Evolutionary conservation across 169 alveolate genomes (phyloP).

Genomic region (Perkinsus marinus): DNA sequence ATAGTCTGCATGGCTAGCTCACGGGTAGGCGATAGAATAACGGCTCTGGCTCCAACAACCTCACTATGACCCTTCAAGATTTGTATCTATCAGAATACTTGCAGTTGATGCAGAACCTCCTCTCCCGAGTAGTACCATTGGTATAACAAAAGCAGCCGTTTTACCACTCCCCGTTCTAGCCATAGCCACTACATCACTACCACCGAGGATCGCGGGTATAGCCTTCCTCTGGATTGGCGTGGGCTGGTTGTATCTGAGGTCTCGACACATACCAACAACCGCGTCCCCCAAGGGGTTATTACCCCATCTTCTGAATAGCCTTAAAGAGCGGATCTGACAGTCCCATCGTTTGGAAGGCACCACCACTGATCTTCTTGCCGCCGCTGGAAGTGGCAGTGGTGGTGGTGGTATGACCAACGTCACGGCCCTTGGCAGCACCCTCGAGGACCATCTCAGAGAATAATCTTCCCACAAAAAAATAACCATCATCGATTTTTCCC

Average conservation of each 20-base stretch:
- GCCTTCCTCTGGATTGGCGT: slow-evolving; percentile 83
- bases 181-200: slow-evolving; percentile 58
- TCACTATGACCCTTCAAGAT: not conserved
- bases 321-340: not conserved
- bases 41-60: slow-evolving; percentile 70
- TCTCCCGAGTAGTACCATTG: slow-evolving; percentile 42
- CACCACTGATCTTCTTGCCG: not conserved
- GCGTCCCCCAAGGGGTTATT: not conserved
- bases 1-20: slow-evolving; percentile 72
- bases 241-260: slow-evolving; percentile 49
- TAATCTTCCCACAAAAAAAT: not conserved
- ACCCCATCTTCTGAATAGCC: not conserved
- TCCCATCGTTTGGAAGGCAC: not conserved
- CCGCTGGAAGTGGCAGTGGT: not conserved
- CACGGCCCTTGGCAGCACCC: not conserved
- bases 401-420: not conserved
- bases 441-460: not conserved
- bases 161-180: slow-evolving; percentile 84
- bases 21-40: slow-evolving; percentile 75
- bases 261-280: not conserved
- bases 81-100: not conserved
- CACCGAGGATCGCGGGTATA: slow-evolving; percentile 65
- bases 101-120: not conserved
- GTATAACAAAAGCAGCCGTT: slow-evolving; percentile 82
- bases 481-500: not conserved